phyloP scores from a whole-genome alignment of 148 eudicot species.

The Diospyros kaki region DNA sequence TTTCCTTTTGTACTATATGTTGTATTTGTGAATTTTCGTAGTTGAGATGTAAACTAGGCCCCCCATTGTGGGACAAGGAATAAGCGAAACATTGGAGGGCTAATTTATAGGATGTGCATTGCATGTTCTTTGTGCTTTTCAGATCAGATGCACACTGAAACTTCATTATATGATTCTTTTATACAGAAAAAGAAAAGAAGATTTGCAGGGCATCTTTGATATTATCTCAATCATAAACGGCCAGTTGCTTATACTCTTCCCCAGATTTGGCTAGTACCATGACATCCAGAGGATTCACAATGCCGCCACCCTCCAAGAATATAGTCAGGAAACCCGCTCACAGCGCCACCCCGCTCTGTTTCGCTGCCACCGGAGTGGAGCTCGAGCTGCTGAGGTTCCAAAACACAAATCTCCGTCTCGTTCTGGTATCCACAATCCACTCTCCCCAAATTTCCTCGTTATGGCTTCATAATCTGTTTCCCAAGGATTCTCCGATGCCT shows the following conservation, averaged over 20 bases:
- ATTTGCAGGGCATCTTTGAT: too few relatives aligned
- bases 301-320: slow-evolving; percentile 23
- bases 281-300: slow-evolving; percentile 18
- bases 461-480: slow-evolving; percentile 31
- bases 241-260: slow-evolving; percentile 24
- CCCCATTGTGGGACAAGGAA: not conserved
- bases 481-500: slow-evolving; percentile 31
- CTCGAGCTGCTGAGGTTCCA: slow-evolving; percentile 29
- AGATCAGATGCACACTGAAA: too few relatives aligned
- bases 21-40: not conserved
- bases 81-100: not conserved
- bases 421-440: slow-evolving; percentile 21
- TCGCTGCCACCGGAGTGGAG: slow-evolving; percentile 24
- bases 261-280: slow-evolving; percentile 33
- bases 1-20: slow-evolving; percentile 2
- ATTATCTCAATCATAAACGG: slow-evolving; percentile 24
- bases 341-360: slow-evolving; percentile 28
- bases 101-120: not conserved
- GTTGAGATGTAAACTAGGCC: not conserved
- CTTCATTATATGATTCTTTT: too few relatives aligned
- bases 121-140: too few relatives aligned
- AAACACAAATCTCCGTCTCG: slow-evolving; percentile 33
- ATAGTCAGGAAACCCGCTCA: slow-evolving; percentile 27
- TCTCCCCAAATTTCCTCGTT: slow-evolving; percentile 23
- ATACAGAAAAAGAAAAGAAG: too few relatives aligned